phyloP scores from a whole-genome alignment of 1,284 basidiomycete genomes.

The Cutaneotrichosporon sp. region DNA sequence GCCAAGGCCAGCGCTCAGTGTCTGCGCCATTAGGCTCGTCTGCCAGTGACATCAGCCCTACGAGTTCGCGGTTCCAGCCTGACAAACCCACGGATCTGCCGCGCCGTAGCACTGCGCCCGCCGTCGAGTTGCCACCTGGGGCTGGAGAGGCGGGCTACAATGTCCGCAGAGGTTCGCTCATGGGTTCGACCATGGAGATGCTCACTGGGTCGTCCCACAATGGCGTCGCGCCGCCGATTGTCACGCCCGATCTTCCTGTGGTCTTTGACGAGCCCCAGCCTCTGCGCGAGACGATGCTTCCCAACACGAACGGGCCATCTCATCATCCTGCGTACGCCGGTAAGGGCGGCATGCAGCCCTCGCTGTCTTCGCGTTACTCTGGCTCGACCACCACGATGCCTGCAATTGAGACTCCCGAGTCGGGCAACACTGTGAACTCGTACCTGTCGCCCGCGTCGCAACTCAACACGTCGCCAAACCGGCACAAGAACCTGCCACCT shows the following conservation, averaged over 20 bases:
- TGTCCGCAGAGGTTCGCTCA: constrained; percentile 19
- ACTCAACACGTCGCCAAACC: constrained; percentile 36
- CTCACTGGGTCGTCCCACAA: constrained; percentile 21
- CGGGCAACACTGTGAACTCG: neutral
- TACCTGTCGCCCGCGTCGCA: constrained; percentile 14
- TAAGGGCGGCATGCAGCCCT: constrained; percentile 23
- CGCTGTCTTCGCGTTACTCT: constrained; percentile 24
- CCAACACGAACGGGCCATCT: constrained; percentile 10
- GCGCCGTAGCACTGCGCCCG: constrained; percentile 20
- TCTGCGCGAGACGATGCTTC: neutral
- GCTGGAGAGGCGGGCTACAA: constrained; percentile 17
- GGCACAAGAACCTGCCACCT: constrained; percentile 49
- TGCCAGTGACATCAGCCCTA: constrained; percentile 35
- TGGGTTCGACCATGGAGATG: constrained; percentile 40
- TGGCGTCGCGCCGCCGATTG: constrained; percentile 6
- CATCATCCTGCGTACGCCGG: constrained; percentile 11
- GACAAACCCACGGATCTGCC: constrained; percentile 9
- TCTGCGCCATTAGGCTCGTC: constrained; percentile 41
- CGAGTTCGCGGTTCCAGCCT: constrained; percentile 41
- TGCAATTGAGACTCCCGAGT: constrained; percentile 22
- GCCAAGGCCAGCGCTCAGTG: constrained; percentile 33
- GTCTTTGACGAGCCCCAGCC: constrained; percentile 23
- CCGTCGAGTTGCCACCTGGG: constrained; percentile 23
- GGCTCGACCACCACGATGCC: constrained; percentile 20
- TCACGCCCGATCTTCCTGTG: constrained; percentile 10